These are phyloP conservation scores for Pulveroboletus sp. DNA, from an alignment of 768 basidiomycete genomes.

Conservation along the genomic window DNA sequence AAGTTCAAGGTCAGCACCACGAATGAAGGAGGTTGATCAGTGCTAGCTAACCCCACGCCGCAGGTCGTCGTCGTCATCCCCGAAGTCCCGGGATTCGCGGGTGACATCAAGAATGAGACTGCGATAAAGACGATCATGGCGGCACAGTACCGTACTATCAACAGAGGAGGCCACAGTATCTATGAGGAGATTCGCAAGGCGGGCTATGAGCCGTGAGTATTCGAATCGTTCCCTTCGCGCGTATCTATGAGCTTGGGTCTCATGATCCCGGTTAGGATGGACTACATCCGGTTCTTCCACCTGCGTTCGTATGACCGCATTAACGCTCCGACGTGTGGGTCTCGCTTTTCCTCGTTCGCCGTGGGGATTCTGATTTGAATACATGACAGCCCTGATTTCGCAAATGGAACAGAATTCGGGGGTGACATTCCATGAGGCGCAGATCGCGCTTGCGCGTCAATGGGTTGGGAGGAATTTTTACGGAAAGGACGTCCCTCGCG, in stretches of 20 bases:
- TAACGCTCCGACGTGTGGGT: constrained; percentile 67
- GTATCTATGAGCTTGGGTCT: neutral
- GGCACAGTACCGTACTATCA: constrained; percentile 85
- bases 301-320: constrained; percentile 89
- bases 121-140: constrained; percentile 83
- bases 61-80: constrained; percentile 88
- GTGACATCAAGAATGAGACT: constrained; percentile 67
- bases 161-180: constrained; percentile 83
- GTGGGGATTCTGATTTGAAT: constrained; percentile 20
- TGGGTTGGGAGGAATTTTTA: constrained; percentile 60
- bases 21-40: neutral
- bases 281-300: constrained; percentile 92
- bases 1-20: constrained; percentile 67
- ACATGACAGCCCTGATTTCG: constrained; percentile 47
- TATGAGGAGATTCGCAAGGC: constrained; percentile 78
- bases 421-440: constrained; percentile 80
- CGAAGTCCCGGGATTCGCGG: constrained; percentile 88
- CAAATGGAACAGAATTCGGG: constrained; percentile 73
- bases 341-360: neutral
- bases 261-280: constrained; percentile 43
- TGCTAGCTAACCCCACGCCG: neutral
- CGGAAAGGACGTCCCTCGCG: constrained; percentile 36
- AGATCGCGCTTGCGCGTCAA: constrained; percentile 76
- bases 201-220: constrained; percentile 73
- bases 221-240: neutral